Percentiles rank a stretch among this genome's conserved stretches.
These are phyloP conservation scores for Ganoderma sinense DNA, from an alignment of 1,284 basidiomycete genomes.

Conservation along the genomic window DNA sequence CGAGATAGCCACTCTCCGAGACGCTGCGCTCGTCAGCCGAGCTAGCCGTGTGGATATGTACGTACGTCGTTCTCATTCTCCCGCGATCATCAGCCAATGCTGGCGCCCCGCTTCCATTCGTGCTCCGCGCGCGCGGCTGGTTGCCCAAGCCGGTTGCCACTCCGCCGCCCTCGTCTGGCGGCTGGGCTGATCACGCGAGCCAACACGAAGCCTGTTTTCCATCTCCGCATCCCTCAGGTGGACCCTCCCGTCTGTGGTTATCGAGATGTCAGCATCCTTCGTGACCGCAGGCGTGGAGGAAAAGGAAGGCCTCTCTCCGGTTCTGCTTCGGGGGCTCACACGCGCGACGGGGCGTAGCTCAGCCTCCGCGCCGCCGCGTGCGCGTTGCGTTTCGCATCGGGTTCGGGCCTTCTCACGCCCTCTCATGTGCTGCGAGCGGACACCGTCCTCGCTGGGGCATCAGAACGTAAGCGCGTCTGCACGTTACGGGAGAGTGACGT, in stretches of 20 bases:
- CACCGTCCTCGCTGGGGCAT: slow-evolving; percentile 7
- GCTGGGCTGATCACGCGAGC: slow-evolving; percentile 19
- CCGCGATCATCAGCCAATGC: slow-evolving; percentile 17
- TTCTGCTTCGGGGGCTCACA: slow-evolving; percentile 8
- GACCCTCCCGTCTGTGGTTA: slow-evolving; percentile 10
- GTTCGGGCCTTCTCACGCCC: neutral
- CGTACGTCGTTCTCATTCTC: slow-evolving; percentile 13
- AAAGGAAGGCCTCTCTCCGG: neutral
- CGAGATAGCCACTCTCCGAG: slow-evolving; percentile 5
- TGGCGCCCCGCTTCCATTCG: slow-evolving; percentile 3
- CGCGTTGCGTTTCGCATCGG: slow-evolving; percentile 2
- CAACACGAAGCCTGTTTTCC: slow-evolving; percentile 7
- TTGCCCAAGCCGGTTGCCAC: slow-evolving; percentile 1
- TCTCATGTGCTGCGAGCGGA: slow-evolving; percentile 6
- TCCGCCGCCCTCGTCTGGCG: slow-evolving; percentile 4
- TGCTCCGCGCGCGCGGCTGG: slow-evolving; percentile 5
- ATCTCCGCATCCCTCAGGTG: slow-evolving; percentile 10
- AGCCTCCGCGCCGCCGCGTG: slow-evolving; percentile 11
- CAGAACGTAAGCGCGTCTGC: slow-evolving; percentile 8
- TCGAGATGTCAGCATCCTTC: slow-evolving; percentile 3
- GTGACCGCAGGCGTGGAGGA: neutral
- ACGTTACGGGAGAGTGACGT: slow-evolving; percentile 15
- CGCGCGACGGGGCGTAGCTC: slow-evolving; percentile 10
- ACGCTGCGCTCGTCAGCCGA: neutral
- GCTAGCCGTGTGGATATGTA: slow-evolving; percentile 1